These are phyloP conservation scores for Trametes coccinea DNA, from an alignment of 768 basidiomycete genomes.

Conservation along the genomic window DNA sequence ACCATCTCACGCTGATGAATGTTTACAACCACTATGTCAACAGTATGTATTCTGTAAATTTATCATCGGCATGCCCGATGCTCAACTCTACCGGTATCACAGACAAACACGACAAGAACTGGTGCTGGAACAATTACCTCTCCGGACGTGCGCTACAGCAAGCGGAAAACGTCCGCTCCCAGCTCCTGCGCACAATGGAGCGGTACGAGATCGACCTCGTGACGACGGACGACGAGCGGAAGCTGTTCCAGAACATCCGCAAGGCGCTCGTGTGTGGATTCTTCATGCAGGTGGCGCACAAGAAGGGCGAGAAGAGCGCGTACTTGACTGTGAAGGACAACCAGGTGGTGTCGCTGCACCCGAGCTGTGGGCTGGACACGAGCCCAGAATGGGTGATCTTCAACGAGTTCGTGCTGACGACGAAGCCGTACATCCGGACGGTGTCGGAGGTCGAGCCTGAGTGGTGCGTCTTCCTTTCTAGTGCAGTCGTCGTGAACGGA, in stretches of 20 bases:
- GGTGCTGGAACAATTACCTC: conserved; percentile 91
- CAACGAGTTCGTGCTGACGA: conserved; percentile 95
- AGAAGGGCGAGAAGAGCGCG: conserved; percentile 76
- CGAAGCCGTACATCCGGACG: conserved; percentile 85
- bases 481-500: not conserved
- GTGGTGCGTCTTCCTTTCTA: conserved; percentile 55
- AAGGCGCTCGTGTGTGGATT: conserved; percentile 88
- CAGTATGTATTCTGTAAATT: conserved; percentile 47
- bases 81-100: not conserved
- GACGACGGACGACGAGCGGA: conserved; percentile 54
- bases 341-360: conserved; percentile 69
- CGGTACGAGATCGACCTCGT: conserved; percentile 79
- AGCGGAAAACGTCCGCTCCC: conserved; percentile 91
- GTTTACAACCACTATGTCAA: conserved; percentile 91
- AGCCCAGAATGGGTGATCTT: conserved; percentile 92
- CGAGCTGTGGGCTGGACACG: conserved; percentile 83
- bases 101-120: conserved; percentile 80
- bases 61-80: not conserved
- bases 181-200: conserved; percentile 91
- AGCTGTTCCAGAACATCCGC: conserved; percentile 69
- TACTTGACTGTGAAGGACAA: conserved; percentile 96
- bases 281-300: conserved; percentile 98
- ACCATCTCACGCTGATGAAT: conserved; percentile 92
- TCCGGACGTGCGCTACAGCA: conserved; percentile 80
- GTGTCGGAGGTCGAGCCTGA: conserved; percentile 85